A percentile compares a stretch with the other conserved stretches of the same genome.
Conservation (phyloP, 2,329 filamentous ascomycete genomes). For the Onygenales sp. region DNA sequence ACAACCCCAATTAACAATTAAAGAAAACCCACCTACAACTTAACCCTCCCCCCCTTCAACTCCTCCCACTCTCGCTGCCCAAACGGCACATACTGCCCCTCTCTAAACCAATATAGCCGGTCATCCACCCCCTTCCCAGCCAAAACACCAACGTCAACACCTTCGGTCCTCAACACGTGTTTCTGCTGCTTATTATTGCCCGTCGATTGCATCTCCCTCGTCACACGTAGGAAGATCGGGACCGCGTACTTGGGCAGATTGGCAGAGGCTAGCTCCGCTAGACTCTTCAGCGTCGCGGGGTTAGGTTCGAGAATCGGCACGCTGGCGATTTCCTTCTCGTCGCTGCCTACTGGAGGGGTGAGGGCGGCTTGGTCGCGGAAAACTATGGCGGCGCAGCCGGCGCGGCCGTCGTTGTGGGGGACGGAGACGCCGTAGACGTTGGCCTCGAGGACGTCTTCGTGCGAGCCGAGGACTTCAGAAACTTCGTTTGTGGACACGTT, state of each 20-base stretch:
- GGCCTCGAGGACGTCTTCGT: conserved; percentile 60
- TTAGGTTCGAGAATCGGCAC: conserved; percentile 16
- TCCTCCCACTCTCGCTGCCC: conserved; percentile 56
- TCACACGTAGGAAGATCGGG: conserved; percentile 66
- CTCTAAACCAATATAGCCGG: conserved; percentile 57
- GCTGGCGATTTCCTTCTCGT: background rate
- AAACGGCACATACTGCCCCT: conserved; percentile 60
- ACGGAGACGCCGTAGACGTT: conserved; percentile 79
- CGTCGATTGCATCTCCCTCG: conserved; percentile 56
- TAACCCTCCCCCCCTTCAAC: conserved; percentile 59
- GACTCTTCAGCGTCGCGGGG: conserved; percentile 42
- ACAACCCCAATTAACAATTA: background rate
- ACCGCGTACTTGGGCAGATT: conserved; percentile 64
- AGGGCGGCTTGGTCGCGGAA: conserved; percentile 33
- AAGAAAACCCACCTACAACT: conserved; percentile 34
- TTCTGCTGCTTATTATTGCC: conserved; percentile 90
- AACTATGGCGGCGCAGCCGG: conserved; percentile 69
- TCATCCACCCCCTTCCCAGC: conserved; percentile 28
- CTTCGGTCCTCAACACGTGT: conserved; percentile 58
- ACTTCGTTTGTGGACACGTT: conserved; percentile 79
- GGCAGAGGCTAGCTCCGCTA: conserved; percentile 50
- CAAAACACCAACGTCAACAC: conserved; percentile 53
- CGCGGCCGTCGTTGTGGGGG: conserved; percentile 72
- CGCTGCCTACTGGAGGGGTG: conserved; percentile 15
- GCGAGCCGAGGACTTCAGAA: conserved; percentile 59